Evolutionary conservation across 345 rosid species (phyloP).

Genomic region (Arabis hirsuta): DNA sequence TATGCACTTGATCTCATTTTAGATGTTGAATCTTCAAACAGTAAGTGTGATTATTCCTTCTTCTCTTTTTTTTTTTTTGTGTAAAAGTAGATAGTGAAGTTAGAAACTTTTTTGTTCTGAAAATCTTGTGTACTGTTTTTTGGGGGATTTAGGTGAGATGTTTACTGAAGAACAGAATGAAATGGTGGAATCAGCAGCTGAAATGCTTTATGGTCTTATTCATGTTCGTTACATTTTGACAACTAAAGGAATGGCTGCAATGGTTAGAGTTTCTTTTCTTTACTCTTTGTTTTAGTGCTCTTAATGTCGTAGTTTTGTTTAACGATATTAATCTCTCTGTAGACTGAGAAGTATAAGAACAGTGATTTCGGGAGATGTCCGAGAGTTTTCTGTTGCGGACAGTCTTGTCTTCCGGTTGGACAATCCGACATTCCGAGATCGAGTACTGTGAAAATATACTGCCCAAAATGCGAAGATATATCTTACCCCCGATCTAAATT

Average conservation of each 20-base stretch:
- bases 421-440: conserved; percentile 91
- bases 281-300: not conserved
- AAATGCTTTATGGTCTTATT: conserved; percentile 93
- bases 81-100: not conserved
- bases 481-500: conserved; percentile 94
- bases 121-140: not conserved
- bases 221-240: conserved; percentile 90
- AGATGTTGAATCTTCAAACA: conserved; percentile 94
- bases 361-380: conserved; percentile 98
- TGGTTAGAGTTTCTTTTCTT: conserved; percentile 51
- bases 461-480: conserved; percentile 94
- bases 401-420: conserved; percentile 94
- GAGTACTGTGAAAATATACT: conserved; percentile 87
- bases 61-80: too few species aligned
- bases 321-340: conserved; percentile 30
- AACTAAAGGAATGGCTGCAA: conserved; percentile 93
- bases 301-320: conserved; percentile 16
- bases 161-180: conserved; percentile 98
- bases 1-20: conserved; percentile 93
- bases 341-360: conserved; percentile 94
- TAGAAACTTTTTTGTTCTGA: conserved; percentile 1
- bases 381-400: conserved; percentile 94
- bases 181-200: conserved; percentile 96
- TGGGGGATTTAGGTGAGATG: conserved; percentile 68
- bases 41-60: conserved; percentile 47